Evolutionary conservation across 2,329 filamentous ascomycete genomes (phyloP), one percentile per base, ranked within the genome.

Genomic region (Capronia epimyces): DNA sequence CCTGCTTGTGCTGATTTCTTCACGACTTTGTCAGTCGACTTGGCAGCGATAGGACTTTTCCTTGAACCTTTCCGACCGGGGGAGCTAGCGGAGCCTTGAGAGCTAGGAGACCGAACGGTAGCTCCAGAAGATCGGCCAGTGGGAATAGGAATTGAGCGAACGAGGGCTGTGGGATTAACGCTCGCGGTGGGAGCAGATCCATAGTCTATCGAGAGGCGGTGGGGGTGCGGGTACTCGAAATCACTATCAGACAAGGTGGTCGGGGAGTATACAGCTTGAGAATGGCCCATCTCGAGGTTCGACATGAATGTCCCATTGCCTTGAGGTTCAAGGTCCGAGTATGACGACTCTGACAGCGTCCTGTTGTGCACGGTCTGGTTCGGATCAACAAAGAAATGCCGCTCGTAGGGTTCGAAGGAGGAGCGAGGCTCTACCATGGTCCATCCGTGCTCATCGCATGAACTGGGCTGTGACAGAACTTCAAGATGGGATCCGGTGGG

Each of bases 381-480:
- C 1, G 91, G 91, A 70, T 96, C 95, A 75, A 95, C 94, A 64
- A 95, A 90, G 59, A 87, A 83, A 12, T 73, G 72, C 52, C 71
- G 72, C 34, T 83, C 75, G 43, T 79, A 81, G 27, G 80, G 77
- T 60, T 91, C 86, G 60, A 86, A 82, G 31, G 83, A 85, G 55
- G 81, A 83, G 53, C 83, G 83, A 65, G 82, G 80, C 59, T 93
- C 87, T 50, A 96, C 83, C 59, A 86, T 80, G 44, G 81, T 82
- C 90, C 90, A 97, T 51, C 88, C 87, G 61, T 90, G 87, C 62
- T 94, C 89, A 64, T 86, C 87, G 58, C 79, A 79, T n/a, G 89
- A 89, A 49, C 83, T 84, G 20, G 81, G 79, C 37, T 95, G 74
- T 5, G 91, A 96, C 43, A 91, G 74, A 27, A 95, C 87, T 69